phyloP scores from a whole-genome alignment of 768 basidiomycete species.

The Lactarius vividus region DNA sequence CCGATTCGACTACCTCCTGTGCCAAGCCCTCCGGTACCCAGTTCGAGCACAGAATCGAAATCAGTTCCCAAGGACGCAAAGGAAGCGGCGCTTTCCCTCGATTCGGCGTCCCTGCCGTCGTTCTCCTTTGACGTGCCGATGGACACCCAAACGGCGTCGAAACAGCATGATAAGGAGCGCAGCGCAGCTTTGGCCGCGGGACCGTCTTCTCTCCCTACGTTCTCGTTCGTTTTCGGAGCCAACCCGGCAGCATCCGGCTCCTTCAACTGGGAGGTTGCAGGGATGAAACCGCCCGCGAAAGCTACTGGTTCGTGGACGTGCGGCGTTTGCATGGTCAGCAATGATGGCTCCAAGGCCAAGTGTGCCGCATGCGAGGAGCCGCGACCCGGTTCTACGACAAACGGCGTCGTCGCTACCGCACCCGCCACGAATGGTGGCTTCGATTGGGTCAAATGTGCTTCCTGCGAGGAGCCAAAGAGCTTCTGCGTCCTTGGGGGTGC shows the following conservation, averaged over 20 bases:
- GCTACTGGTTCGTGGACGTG: slow-evolving; percentile 33
- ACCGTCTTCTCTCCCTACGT: slow-evolving; percentile 46
- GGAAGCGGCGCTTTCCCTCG: slow-evolving; percentile 32
- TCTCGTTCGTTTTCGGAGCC: slow-evolving; percentile 33
- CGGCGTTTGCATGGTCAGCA: slow-evolving; percentile 37
- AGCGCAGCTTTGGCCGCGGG: neutral
- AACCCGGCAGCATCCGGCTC: slow-evolving; percentile 14
- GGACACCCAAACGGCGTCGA: slow-evolving; percentile 10
- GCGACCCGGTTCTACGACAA: slow-evolving; percentile 3
- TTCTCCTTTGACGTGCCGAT: slow-evolving; percentile 38
- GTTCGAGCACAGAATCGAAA: slow-evolving; percentile 8
- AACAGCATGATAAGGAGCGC: slow-evolving; percentile 13
- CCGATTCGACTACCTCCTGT: neutral
- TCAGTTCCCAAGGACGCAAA: slow-evolving; percentile 39
- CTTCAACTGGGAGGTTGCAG: slow-evolving; percentile 36
- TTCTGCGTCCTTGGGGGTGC: neutral
- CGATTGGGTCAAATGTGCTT: neutral
- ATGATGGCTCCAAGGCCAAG: slow-evolving; percentile 43
- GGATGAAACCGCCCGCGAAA: slow-evolving; percentile 29
- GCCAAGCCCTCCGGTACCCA: neutral
- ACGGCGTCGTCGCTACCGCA: neutral
- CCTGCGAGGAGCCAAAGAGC: neutral
- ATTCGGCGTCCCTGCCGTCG: slow-evolving; percentile 45
- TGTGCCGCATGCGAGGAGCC: slow-evolving; percentile 49
- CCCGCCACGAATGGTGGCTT: slow-evolving; percentile 2